Evolutionary conservation across 768 basidiomycete genomes (phyloP).

Genomic region (Boletus bicolor): DNA sequence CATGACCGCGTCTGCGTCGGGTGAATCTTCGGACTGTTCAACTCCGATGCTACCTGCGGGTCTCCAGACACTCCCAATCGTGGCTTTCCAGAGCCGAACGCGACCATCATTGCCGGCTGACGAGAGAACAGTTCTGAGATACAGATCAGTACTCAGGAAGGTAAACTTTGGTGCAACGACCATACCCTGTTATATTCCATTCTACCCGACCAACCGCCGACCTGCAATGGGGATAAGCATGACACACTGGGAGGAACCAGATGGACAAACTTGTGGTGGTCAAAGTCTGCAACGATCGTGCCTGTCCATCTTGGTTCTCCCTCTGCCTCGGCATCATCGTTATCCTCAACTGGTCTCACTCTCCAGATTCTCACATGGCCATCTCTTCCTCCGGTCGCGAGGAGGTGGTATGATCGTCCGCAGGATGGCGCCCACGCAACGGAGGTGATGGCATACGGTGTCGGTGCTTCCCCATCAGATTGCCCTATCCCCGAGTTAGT

Average conservation of each 20-base stretch:
- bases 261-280: slow-evolving; percentile 66
- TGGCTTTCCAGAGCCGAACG: slow-evolving; percentile 82
- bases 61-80: slow-evolving; percentile 80
- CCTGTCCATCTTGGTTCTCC: slow-evolving; percentile 62
- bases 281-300: slow-evolving; percentile 78
- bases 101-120: slow-evolving; percentile 83
- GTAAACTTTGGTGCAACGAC: not conserved
- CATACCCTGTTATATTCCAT: slow-evolving; percentile 89
- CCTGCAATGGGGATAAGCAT: slow-evolving; percentile 34
- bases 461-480: slow-evolving; percentile 35
- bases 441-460: slow-evolving; percentile 67
- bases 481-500: slow-evolving; percentile 16
- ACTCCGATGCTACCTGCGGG: slow-evolving; percentile 79
- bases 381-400: slow-evolving; percentile 87
- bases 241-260: not conserved
- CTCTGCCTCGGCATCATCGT: slow-evolving; percentile 42
- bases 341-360: slow-evolving; percentile 57
- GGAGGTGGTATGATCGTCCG: slow-evolving; percentile 89
- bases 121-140: slow-evolving; percentile 68
- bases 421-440: slow-evolving; percentile 94
- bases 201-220: slow-evolving; percentile 82
- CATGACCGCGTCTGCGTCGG: slow-evolving; percentile 44
- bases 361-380: slow-evolving; percentile 91
- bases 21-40: slow-evolving; percentile 61
- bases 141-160: slow-evolving; percentile 1